Evolutionary conservation across 2,329 filamentous ascomycete species (phyloP), one percentile per base, ranked within the genome.

Genomic region (Colletotrichum higginsianum): DNA sequence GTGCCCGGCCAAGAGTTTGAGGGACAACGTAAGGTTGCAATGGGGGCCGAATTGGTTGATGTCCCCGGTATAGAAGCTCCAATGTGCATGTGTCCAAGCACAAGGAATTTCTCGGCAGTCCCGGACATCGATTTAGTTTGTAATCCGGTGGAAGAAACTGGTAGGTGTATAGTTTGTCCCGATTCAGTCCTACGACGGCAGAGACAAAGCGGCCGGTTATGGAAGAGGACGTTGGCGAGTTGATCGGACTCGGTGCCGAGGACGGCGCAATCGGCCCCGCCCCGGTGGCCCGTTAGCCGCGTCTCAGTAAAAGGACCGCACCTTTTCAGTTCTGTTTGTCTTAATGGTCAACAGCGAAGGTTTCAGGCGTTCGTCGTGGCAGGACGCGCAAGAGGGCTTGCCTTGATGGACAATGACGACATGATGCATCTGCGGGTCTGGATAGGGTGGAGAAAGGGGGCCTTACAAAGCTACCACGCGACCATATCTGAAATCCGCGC

Each of bases 391-490:
- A 35, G 7, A 49, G 13, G 12, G 44, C 26, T 23, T 46, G n/a
- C 46, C 23, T 30, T 40, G 42, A 40, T 42, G 67, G 47, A 61
- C 50, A 38, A 71, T 71, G 68, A 71, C 68, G 64, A 58, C 65
- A 71, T 71, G 50, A n/a, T 58, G 65, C 68, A 53, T 71, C 42
- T 42, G n/a, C 30, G 21, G 65, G 65, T 11, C 65, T 58, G 44
- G 38, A 47, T 23, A 61, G 61, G 58, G 66, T 52, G 38, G 50
- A 50, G 38, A 30, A 38, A 38, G 35, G 35, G 23, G 46, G 23
- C 18, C 46, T 63, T 42, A 63, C 66, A 61, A 52, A 61, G 60
- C 61, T 49, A 57, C 66, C 66, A 65, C 66, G 66, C 61, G 61
- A 55, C 30, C 52, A 38, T 18, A 11, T 38, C 52, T 55, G 52